Evolutionary conservation across 352 stramenopile species (phyloP).

Genomic region (Lagenidium giganteum): DNA sequence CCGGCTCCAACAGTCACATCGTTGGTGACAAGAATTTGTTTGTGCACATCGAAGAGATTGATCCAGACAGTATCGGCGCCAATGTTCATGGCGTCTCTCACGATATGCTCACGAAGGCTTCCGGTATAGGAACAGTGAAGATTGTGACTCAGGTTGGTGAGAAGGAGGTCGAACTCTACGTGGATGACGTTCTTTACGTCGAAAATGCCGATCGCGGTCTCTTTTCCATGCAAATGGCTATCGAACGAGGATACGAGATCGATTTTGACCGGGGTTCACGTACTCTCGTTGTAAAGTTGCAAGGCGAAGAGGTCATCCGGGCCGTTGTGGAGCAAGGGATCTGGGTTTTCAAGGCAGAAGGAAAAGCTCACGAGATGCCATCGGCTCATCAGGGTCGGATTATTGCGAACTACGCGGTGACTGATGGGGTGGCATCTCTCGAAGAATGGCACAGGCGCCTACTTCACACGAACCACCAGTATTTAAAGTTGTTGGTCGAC

Average conservation of each 20-base stretch:
- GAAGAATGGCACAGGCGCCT: constrained; percentile 34
- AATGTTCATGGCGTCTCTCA: background rate
- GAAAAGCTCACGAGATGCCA: no score
- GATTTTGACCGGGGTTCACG: no score
- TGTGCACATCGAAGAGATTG: constrained; percentile 4
- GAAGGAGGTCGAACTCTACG: no score
- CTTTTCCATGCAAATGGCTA: background rate
- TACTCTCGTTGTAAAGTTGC: no score
- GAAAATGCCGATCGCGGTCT: background rate
- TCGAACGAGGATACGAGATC: constrained; percentile 6
- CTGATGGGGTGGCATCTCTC: constrained; percentile 13
- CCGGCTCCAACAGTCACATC: background rate
- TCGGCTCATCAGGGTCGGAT: no score
- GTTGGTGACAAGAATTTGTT: constrained; percentile 1
- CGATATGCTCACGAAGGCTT: no score
- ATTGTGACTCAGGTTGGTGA: no score
- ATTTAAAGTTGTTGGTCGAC: constrained; percentile 4
- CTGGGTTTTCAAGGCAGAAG: no score
- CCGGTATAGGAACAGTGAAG: no score
- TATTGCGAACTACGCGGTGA: constrained; percentile 2
- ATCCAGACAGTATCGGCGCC: background rate
- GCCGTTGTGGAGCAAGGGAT: no score
- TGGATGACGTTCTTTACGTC: constrained; percentile 2
- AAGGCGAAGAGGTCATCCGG: no score
- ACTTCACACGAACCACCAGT: constrained; percentile 4